Base-by-base conservation (phyloP, 371 early-diverging fungal genomes). In the Apophysomyces elegans region DNA sequence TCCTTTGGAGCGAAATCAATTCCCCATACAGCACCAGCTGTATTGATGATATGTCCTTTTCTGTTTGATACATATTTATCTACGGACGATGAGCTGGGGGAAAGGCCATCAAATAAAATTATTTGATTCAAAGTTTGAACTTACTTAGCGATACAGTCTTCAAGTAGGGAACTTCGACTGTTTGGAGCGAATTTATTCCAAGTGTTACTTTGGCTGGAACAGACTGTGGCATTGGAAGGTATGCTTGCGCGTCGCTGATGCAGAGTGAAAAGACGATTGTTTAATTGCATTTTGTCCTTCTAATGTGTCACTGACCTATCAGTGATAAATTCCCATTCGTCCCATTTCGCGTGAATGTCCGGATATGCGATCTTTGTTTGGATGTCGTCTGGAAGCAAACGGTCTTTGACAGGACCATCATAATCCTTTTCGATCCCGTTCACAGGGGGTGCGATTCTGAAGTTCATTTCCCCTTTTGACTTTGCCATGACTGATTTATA, bases 11-110 rank as follows among this genome's bases (percentile, higher is more conserved):
- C 80, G 78, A 88, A 90, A 21, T 86, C 88, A 21, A 91, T 58
- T 8, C 83, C 88, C 86, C 89, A 88, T n/a, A 90, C 76, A 21
- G 88, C 81, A 6, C 80, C 77, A 5, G 89, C 91, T n/a, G 76
- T 66, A 45, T 89, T 88, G 2, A 87, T 36, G 11, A 86, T 61
- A 58, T 67, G 64, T 0, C 79, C 83, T 21, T 47, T 57, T 60
- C 65, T 73, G 60, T 70, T 39, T 43, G 26, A 21, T 7, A 73
- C 68, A 7, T 59, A 21, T 18, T 78, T 26, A 54, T 66, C 74
- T 60, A 71, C 26, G 21, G 5, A 60, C 43, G 21, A 50, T 50
- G 54, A 50, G 54, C 54, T 50, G 54, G 54, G 9, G 21, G 21
- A 50, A 50, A 26, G 21, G 21, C 54, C 54, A 50, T 50, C 21